phyloP scores from a whole-genome alignment of 805 yeast genomes.

The Yamadazyma phyllophila region DNA sequence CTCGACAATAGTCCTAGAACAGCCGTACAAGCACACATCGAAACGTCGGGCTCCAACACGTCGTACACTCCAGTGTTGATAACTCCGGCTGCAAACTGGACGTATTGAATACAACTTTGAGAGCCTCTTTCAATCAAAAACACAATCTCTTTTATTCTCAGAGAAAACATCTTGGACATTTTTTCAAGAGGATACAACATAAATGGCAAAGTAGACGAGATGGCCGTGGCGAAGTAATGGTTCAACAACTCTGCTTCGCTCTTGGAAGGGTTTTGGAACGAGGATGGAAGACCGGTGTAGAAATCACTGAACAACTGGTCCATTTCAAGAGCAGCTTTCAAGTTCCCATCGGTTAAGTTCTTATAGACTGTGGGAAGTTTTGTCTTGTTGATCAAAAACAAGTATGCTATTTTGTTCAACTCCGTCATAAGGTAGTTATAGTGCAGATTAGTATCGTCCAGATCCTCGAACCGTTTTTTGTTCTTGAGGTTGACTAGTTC shows the following conservation, averaged over 20 bases:
- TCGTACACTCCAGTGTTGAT: background rate
- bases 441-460: background rate
- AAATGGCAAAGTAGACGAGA: background rate
- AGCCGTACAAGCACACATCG: constrained; percentile 1
- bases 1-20: constrained; percentile 8
- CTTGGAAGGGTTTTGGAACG: background rate
- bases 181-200: constrained; percentile 5
- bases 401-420: constrained; percentile 9
- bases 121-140: constrained; percentile 2
- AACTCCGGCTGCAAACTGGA: background rate
- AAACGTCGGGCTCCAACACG: background rate
- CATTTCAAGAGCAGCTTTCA: constrained; percentile 2
- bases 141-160: background rate
- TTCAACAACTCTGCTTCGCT: constrained; percentile 5
- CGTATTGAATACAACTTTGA: constrained; percentile 1
- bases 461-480: constrained; percentile 4
- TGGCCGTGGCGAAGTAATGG: background rate
- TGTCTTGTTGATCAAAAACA: constrained; percentile 3
- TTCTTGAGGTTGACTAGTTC: constrained; percentile 7
- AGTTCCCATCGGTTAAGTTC: constrained; percentile 4
- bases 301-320: background rate
- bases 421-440: constrained; percentile 6
- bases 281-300: background rate
- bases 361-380: constrained; percentile 6
- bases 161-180: background rate